Conservation (phyloP, 768 basidiomycete genomes). For the Hirschioporus abietinus region DNA sequence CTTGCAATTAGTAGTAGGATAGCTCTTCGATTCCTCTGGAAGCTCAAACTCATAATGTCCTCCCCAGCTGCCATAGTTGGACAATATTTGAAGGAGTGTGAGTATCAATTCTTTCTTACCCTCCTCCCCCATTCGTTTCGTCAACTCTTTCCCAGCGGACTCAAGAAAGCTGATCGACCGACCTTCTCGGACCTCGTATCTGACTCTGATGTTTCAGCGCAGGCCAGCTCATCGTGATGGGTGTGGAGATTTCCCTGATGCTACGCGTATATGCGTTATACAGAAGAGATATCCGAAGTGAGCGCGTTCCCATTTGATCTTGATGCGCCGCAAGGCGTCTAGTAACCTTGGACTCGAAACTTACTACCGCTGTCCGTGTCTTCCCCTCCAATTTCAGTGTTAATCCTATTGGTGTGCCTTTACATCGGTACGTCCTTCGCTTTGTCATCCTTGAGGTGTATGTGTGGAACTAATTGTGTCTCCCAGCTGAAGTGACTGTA, state of each 20-base stretch:
- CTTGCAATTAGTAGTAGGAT: neutral
- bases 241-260: conserved; percentile 2
- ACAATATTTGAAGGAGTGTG: neutral
- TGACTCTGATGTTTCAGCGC: neutral
- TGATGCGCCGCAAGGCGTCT: neutral
- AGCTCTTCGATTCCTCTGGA: neutral
- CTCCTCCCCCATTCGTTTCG: neutral
- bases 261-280: neutral
- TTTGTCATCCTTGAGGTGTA: neutral
- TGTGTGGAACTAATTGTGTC: neutral
- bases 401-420: neutral
- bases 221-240: conserved; percentile 3
- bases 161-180: neutral
- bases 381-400: neutral
- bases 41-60: neutral
- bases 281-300: conserved; percentile 3
- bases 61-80: neutral
- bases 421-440: conserved; percentile 1
- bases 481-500: neutral
- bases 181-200: neutral
- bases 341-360: neutral
- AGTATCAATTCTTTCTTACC: neutral
- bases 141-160: no score
- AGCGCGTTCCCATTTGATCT: neutral
- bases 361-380: no score